phyloP scores from a whole-genome alignment of 306 rosid species.

The Trifolium subterraneum region DNA sequence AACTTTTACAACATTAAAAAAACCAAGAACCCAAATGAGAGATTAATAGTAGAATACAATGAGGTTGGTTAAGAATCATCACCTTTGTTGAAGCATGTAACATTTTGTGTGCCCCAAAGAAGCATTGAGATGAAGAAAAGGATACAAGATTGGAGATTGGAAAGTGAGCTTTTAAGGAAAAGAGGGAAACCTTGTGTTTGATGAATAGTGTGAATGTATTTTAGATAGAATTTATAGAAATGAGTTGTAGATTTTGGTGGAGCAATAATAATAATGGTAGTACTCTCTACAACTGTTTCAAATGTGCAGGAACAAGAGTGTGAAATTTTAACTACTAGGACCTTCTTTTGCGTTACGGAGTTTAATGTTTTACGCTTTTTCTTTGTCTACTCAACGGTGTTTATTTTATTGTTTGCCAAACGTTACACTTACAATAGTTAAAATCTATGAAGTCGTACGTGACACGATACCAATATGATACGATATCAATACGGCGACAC shows the following conservation, averaged over 20 bases:
- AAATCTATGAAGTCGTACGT: too few relatives aligned
- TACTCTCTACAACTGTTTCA: slow-evolving; percentile 27
- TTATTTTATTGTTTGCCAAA: too few relatives aligned
- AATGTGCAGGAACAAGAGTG: background rate
- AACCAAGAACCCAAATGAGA: slow-evolving; percentile 4
- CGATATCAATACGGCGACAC: too few relatives aligned
- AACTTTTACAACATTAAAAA: background rate
- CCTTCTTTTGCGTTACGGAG: background rate
- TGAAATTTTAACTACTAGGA: slow-evolving; percentile 22
- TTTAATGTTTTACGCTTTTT: background rate
- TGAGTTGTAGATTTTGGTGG: slow-evolving; percentile 29
- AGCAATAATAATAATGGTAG: slow-evolving; percentile 31
- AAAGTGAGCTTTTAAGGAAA: slow-evolving; percentile 23
- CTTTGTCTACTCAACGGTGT: background rate
- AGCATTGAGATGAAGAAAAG: slow-evolving; percentile 26
- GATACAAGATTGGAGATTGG: background rate
- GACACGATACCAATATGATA: too few relatives aligned
- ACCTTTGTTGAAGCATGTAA: slow-evolving; percentile 25
- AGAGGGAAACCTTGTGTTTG: slow-evolving; percentile 2
- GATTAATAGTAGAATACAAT: slow-evolving; percentile 6
- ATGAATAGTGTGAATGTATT: slow-evolving; percentile 10
- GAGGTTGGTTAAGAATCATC: slow-evolving; percentile 32
- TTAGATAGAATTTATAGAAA: slow-evolving; percentile 23
- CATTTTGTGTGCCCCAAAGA: slow-evolving; percentile 42
- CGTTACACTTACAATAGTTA: too few relatives aligned